These are phyloP conservation scores for Gentiana dahurica DNA, from an alignment of 257 asterid genomes.

Conservation along the genomic window DNA sequence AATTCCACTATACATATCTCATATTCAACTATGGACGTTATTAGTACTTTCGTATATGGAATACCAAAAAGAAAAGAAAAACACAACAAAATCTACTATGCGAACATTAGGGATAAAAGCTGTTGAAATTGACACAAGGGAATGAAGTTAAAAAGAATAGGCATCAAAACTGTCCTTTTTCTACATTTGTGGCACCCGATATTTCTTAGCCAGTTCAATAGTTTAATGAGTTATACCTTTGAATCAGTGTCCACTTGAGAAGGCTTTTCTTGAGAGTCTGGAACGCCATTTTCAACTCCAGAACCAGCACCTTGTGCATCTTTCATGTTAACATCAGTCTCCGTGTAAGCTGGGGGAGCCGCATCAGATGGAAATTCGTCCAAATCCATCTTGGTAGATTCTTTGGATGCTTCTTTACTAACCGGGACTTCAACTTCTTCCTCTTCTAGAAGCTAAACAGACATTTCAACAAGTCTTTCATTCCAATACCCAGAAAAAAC, in stretches of 20 bases:
- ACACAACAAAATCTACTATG: too few species aligned
- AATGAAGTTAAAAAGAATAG: too few species aligned
- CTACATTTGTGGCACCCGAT: too few species aligned
- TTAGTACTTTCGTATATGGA: too few species aligned
- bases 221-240: constrained; percentile 37
- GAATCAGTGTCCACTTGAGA: constrained; percentile 74
- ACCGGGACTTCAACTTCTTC: constrained; percentile 73
- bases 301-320: constrained; percentile 37
- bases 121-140: too few species aligned
- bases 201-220: neutral
- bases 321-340: constrained; percentile 54
- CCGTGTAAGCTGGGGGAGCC: constrained; percentile 32
- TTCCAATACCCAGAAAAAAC: neutral
- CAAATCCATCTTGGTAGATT: constrained; percentile 63
- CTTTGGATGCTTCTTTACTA: constrained; percentile 46
- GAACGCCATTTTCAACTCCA: constrained; percentile 60
- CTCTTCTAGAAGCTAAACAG: constrained; percentile 74
- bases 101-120: too few species aligned
- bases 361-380: constrained; percentile 36
- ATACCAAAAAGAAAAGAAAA: too few species aligned
- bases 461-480: neutral
- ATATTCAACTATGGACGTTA: too few species aligned
- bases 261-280: constrained; percentile 54
- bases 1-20: too few species aligned
- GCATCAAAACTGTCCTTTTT: too few species aligned